A percentile compares a stretch with the other conserved stretches of the same genome.
Evolutionary conservation across 2,329 filamentous ascomycete genomes (phyloP).

Genomic region (Monilinia polystroma): DNA sequence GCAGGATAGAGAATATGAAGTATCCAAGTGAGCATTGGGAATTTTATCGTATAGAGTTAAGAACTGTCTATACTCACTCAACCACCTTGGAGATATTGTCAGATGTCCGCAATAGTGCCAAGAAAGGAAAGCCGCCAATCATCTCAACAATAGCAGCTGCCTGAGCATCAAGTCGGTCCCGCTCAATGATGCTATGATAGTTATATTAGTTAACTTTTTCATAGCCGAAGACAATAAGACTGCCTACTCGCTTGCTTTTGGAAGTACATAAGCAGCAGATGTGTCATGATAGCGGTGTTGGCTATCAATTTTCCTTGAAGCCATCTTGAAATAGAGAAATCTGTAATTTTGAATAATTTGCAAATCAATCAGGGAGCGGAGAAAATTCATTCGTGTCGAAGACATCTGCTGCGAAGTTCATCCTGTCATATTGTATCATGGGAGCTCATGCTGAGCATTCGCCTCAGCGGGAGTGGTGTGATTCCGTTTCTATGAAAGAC

Average conservation of each 20-base stretch:
- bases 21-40: neutral
- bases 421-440: constrained; percentile 5
- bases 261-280: constrained; percentile 18
- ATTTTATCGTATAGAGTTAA: neutral
- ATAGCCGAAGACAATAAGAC: neutral
- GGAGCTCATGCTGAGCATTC: neutral
- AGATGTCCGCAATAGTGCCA: constrained; percentile 3
- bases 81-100: constrained; percentile 6
- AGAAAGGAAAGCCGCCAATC: constrained; percentile 17
- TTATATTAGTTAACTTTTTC: neutral
- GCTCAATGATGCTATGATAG: constrained; percentile 8
- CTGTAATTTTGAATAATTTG: neutral
- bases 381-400: neutral
- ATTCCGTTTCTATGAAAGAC: neutral
- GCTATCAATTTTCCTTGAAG: neutral
- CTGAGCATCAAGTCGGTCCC: constrained; percentile 19
- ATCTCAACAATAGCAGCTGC: constrained; percentile 22
- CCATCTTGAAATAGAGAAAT: neutral
- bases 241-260: constrained; percentile 21
- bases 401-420: neutral
- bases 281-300: constrained; percentile 17
- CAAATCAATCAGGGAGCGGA: neutral
- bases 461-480: neutral
- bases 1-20: neutral
- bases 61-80: constrained; percentile 3